Conservation (phyloP, 768 basidiomycete species). For the Tricholoma sp. region DNA sequence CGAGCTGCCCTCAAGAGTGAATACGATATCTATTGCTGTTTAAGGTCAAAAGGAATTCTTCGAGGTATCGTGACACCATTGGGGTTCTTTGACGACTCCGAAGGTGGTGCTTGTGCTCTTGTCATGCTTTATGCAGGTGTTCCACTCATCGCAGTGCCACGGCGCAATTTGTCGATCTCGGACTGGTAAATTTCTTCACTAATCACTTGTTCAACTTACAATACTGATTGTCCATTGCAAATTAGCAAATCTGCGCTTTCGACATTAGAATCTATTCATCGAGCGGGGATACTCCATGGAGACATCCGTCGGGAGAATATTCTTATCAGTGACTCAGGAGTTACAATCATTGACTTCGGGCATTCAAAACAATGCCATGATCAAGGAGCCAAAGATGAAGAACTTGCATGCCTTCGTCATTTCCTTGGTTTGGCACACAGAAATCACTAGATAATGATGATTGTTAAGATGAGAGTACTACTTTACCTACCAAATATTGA, state of each 20-base stretch:
- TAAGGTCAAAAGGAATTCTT: slow-evolving; percentile 12
- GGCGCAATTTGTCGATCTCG: slow-evolving; percentile 5
- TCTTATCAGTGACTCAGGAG: slow-evolving; percentile 11
- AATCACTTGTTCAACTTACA: slow-evolving; percentile 7
- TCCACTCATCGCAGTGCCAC: not conserved
- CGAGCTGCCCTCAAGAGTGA: slow-evolving; percentile 12
- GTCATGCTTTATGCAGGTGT: slow-evolving; percentile 10
- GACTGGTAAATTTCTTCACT: slow-evolving; percentile 11
- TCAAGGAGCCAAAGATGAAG: slow-evolving; percentile 10
- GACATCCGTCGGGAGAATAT: slow-evolving; percentile 15
- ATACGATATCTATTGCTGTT: slow-evolving; percentile 13
- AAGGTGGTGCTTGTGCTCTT: slow-evolving; percentile 13
- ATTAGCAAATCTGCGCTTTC: slow-evolving; percentile 10
- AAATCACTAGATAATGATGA: slow-evolving; percentile 3
- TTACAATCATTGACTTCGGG: slow-evolving; percentile 14
- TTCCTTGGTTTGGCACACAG: slow-evolving; percentile 5
- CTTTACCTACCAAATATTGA: not conserved
- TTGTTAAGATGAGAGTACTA: slow-evolving; percentile 1
- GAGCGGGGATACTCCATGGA: slow-evolving; percentile 15
- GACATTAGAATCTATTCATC: slow-evolving; percentile 13
- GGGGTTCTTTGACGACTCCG: slow-evolving; percentile 14
- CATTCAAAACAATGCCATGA: slow-evolving; percentile 12
- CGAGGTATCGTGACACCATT: slow-evolving; percentile 11
- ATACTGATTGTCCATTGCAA: slow-evolving; percentile 7
- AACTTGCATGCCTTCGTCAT: slow-evolving; percentile 8